Evolutionary conservation across 2,329 filamentous ascomycete genomes (phyloP).

Genomic region (Phaeosphaeriaceae sp.): DNA sequence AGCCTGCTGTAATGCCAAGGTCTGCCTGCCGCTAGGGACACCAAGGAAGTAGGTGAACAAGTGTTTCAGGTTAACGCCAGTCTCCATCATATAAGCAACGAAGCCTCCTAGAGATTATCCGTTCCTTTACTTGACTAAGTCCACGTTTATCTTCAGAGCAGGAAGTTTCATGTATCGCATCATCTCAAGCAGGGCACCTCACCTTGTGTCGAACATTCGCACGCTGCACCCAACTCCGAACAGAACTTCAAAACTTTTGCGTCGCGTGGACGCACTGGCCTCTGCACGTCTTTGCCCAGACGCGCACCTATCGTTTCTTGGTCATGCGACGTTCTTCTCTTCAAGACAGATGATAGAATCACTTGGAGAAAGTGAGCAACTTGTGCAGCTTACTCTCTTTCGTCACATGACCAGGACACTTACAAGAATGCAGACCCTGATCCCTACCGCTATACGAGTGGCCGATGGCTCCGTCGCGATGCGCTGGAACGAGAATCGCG

Average conservation of each 20-base stretch:
- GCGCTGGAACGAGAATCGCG: conserved; percentile 44
- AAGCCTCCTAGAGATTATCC: not conserved
- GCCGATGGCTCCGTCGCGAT: conserved; percentile 48
- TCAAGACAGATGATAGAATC: conserved; percentile 11
- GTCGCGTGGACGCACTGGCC: not conserved
- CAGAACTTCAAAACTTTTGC: conserved; percentile 11
- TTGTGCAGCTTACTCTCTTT: conserved; percentile 6
- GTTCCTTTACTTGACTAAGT: not conserved
- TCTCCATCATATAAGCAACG: conserved; percentile 4
- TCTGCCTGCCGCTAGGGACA: conserved; percentile 1
- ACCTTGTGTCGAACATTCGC: conserved; percentile 10
- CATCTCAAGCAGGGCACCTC: conserved; percentile 11
- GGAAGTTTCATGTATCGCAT: conserved; percentile 13
- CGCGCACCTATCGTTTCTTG: conserved; percentile 7
- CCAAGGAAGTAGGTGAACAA: conserved; percentile 1
- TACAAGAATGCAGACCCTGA: conserved; percentile 14
- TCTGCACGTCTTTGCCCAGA: not conserved
- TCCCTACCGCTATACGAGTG: conserved; percentile 34
- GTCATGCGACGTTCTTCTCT: conserved; percentile 11
- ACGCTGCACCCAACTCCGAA: conserved; percentile 10
- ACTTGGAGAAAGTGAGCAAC: conserved; percentile 7
- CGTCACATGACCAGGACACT: conserved; percentile 5
- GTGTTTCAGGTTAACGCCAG: conserved; percentile 3
- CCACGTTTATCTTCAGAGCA: conserved; percentile 6
- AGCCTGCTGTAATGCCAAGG: not conserved